A percentile compares a stretch with the other conserved stretches of the same genome.
These are phyloP conservation scores for Lanmaoa rubissima DNA, from an alignment of 768 basidiomycete species.

Conservation along the genomic window DNA sequence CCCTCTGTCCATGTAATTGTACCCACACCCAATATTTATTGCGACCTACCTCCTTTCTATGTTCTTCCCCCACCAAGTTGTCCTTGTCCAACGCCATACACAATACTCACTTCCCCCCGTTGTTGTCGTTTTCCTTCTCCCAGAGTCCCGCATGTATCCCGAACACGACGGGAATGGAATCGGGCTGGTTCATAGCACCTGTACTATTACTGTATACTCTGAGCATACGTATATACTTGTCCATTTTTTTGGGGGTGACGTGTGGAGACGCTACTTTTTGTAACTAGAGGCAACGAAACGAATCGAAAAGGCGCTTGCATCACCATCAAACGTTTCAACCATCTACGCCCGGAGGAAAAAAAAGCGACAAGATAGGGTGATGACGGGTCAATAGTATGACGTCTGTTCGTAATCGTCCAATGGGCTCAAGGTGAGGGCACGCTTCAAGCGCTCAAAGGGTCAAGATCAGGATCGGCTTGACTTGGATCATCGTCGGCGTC, in stretches of 20 bases:
- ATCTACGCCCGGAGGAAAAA: too few species aligned
- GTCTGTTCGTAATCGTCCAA: not conserved
- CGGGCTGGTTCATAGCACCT: constrained; percentile 12
- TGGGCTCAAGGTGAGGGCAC: not conserved
- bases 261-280: not conserved
- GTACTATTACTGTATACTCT: constrained; percentile 30
- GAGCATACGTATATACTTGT: constrained; percentile 14
- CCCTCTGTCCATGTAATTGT: constrained; percentile 24
- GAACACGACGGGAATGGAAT: constrained; percentile 5
- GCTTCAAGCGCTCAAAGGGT: not conserved
- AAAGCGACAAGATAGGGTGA: too few species aligned
- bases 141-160: not conserved
- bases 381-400: not conserved
- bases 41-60: not conserved
- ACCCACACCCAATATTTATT: constrained; percentile 23
- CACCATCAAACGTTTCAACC: too few species aligned
- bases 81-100: not conserved
- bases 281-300: not conserved
- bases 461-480: not conserved
- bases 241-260: not conserved
- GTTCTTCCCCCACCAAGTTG: not conserved
- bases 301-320: too few species aligned
- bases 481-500: not conserved
- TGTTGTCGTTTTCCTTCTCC: not conserved
- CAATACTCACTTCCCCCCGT: not conserved